phyloP scores from a whole-genome alignment of 108 stramenopile species.

The Cyclostephanos invisitatus region DNA sequence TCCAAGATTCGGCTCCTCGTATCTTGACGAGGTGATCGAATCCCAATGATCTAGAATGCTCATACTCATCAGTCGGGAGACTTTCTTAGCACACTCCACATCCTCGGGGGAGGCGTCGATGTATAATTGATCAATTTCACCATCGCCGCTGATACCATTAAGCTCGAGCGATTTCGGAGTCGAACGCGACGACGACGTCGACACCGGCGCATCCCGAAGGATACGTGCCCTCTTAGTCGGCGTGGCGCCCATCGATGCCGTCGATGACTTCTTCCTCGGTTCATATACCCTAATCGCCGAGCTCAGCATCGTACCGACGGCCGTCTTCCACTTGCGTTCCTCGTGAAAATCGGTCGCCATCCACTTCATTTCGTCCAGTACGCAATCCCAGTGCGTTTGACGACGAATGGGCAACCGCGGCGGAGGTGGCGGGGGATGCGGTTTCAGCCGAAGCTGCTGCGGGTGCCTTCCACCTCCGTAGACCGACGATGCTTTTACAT shows the following conservation, averaged over 20 bases:
- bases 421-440: slow-evolving; percentile 5
- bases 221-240: slow-evolving; percentile 6
- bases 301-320: slow-evolving; percentile 50
- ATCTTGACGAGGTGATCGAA: neutral
- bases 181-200: slow-evolving; percentile 2
- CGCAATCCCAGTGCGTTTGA: slow-evolving; percentile 81
- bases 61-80: slow-evolving; percentile 22
- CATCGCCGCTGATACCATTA: neutral
- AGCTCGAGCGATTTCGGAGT: slow-evolving; percentile 2
- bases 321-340: slow-evolving; percentile 88
- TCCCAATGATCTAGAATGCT: slow-evolving; percentile 28
- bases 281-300: slow-evolving; percentile 19
- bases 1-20: neutral
- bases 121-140: slow-evolving; percentile 20
- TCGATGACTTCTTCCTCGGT: slow-evolving; percentile 15
- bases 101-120: slow-evolving; percentile 24
- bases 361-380: slow-evolving; percentile 91
- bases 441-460: neutral
- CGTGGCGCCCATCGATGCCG: neutral
- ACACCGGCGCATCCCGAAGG: neutral
- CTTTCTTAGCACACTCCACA: neutral
- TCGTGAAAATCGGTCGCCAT: slow-evolving; percentile 85
- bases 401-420: slow-evolving; percentile 60
- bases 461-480: neutral
- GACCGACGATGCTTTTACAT: neutral